Evolutionary conservation across 192 early-diverging fungal species (phyloP), one percentile per base, ranked within the genome.

Genomic region (Coemansia asiatica): DNA sequence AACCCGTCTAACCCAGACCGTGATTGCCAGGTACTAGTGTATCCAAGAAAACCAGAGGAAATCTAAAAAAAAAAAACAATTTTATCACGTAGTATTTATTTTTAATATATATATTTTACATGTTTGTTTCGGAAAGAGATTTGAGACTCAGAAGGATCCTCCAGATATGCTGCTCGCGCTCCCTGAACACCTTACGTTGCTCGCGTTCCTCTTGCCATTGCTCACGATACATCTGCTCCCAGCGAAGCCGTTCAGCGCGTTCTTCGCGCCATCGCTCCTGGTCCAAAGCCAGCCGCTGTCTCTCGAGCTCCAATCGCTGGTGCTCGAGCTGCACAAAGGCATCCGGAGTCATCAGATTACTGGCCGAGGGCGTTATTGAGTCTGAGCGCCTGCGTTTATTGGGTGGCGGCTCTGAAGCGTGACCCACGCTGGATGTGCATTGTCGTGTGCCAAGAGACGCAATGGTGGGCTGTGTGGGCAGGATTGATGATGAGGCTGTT

Each of bases 241-340:
- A 74, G 1, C 72, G 25, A 36, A 61, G 36, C 0, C 66, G 61
- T n/a, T 64, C 62, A 2, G 63, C 67, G 13, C 72, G 66, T 16
- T 74, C 67, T 44, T 74, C 72, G 26, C 67, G 62, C 72, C 72
- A 69, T 12, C 72, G 56, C 59, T 74, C 63, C 25, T 74, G 72
- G 10, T 74, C 72, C 23, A 64, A 13, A 1, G 57, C 59, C 29
- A 68, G 40, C 2, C 67, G 61, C 53, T 68, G 66, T 49, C 63
- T 49, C 46, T 74, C 72, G 12, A 65, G 46, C 15, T 64, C 72
- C 53, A 74, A 15, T 19, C 66, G 48, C 31, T 66, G 62, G 22
- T 49, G 50, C 49, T 74, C 66, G 2, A 74, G 23, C 18, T 57
- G 66, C 57, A 74, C 57, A 25, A 58, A 74, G n/a, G 67, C 58